Evolutionary conservation across 306 rosid genomes (phyloP).

Genomic region (Acacia crassicarpa): DNA sequence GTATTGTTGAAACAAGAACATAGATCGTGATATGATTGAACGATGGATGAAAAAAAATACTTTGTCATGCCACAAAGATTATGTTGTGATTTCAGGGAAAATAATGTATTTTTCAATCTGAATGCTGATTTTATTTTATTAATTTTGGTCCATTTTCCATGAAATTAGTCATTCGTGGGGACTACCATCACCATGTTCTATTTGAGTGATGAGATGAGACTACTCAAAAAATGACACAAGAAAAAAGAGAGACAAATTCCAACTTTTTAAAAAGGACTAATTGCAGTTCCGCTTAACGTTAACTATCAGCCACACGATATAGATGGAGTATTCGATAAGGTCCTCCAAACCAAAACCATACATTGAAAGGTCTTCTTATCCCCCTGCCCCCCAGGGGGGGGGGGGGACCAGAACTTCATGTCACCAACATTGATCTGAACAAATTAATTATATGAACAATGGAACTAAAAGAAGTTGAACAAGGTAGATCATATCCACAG

Average conservation of each 20-base stretch:
- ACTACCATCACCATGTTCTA: background rate
- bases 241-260: constrained; percentile 14
- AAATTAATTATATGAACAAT: background rate
- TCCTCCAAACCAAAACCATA: constrained; percentile 2
- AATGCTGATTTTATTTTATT: background rate
- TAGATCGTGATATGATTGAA: background rate
- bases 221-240: background rate
- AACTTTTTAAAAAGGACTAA: constrained; percentile 12
- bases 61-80: background rate
- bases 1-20: background rate
- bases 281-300: background rate
- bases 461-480: background rate
- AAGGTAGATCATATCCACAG: background rate
- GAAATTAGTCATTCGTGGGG: background rate
- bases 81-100: background rate
- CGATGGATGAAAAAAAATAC: too few species aligned
- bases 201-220: background rate
- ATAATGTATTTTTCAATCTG: background rate
- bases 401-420: too few species aligned
- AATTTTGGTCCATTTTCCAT: background rate
- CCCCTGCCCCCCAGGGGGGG: too few species aligned
- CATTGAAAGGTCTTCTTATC: background rate
- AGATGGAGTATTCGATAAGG: constrained; percentile 13
- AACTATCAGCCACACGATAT: background rate
- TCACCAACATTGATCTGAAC: constrained; percentile 4